Evolutionary conservation across 306 rosid genomes (phyloP).

Genomic region (Sphenostylis stenocarpa): DNA sequence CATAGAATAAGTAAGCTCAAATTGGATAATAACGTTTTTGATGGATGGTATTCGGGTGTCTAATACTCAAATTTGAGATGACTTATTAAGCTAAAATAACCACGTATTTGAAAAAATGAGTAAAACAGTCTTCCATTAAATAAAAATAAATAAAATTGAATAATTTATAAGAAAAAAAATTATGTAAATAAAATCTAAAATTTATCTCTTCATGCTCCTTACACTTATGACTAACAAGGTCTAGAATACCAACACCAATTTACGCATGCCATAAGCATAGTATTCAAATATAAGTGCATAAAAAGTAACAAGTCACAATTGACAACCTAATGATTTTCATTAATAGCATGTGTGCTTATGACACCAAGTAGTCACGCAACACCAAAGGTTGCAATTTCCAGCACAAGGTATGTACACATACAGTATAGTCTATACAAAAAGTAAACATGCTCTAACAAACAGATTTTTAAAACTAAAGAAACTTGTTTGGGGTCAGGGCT

Average conservation of each 20-base stretch:
- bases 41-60: too few species aligned
- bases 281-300: not conserved
- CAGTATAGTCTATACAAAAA: conserved; percentile 21
- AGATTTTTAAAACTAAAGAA: not conserved
- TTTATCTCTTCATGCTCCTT: too few species aligned
- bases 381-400: not conserved
- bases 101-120: not conserved
- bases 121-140: not conserved
- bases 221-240: too few species aligned
- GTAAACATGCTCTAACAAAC: conserved; percentile 4
- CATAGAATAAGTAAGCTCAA: too few species aligned
- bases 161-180: too few species aligned
- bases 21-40: too few species aligned
- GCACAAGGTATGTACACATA: conserved; percentile 16
- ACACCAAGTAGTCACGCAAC: not conserved
- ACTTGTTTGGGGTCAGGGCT: not conserved
- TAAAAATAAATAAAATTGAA: not conserved
- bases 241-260: too few species aligned
- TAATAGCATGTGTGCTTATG: not conserved
- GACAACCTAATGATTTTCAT: conserved; percentile 7
- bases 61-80: too few species aligned
- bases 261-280: not conserved
- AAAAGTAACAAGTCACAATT: not conserved
- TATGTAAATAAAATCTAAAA: too few species aligned
- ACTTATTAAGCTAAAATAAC: too few species aligned